Conservation (phyloP, 352 stramenopile species). For the Phytopythium mirpurense region DNA sequence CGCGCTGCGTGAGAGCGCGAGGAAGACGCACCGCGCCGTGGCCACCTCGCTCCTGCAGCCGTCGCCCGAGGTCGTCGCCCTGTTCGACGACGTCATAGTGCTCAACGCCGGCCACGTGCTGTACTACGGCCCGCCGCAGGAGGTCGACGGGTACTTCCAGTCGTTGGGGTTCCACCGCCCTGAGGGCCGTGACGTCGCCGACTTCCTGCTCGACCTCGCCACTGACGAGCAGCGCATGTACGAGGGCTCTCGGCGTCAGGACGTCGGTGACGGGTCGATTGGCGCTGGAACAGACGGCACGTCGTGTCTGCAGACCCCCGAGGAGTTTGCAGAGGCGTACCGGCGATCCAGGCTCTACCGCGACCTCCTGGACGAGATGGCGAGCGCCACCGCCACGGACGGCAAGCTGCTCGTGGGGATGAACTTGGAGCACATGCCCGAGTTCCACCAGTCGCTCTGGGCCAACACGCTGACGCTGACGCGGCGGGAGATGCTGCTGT, state of each 20-base stretch:
- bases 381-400: conserved; percentile 83
- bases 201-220: conserved; percentile 31
- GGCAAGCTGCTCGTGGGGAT: conserved; percentile 39
- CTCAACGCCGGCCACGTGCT: conserved; percentile 36
- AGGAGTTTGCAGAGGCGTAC: conserved; percentile 10
- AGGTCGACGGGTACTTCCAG: conserved; percentile 53
- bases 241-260: neutral
- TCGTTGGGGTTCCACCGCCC: conserved; percentile 43
- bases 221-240: conserved; percentile 20
- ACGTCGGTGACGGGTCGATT: neutral
- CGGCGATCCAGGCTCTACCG: conserved; percentile 12
- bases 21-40: conserved; percentile 18
- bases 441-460: conserved; percentile 15
- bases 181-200: conserved; percentile 21
- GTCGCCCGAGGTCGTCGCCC: conserved; percentile 82
- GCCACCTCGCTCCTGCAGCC: conserved; percentile 74
- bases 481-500: conserved; percentile 43
- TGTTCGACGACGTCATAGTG: conserved; percentile 73
- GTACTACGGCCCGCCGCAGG: conserved; percentile 25
- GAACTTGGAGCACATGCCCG: conserved; percentile 2
- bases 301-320: conserved; percentile 6
- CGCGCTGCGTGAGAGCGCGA: conserved; percentile 46
- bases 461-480: conserved; percentile 9
- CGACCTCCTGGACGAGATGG: conserved; percentile 74
- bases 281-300: neutral